Conservation (phyloP, 768 basidiomycete species). For the Gautieria morchelliformis region DNA sequence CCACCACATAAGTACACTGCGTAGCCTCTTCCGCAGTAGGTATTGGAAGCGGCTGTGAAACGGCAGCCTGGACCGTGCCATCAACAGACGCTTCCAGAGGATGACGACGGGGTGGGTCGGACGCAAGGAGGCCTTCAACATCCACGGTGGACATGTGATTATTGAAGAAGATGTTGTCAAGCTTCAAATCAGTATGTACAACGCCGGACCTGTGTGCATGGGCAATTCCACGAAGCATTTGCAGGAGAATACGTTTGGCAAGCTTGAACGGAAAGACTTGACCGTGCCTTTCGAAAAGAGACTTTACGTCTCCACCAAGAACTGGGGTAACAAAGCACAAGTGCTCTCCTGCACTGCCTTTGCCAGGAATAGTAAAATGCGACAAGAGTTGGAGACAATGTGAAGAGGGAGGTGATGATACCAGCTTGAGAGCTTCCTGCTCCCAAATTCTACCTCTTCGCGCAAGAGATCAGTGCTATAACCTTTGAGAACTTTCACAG, state of each 20-base stretch:
- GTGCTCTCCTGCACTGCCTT: background rate
- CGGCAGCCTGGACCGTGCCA: background rate
- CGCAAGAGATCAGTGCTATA: background rate
- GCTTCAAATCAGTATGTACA: slow-evolving; percentile 3
- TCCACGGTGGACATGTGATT: background rate
- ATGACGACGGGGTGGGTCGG: slow-evolving; percentile 2
- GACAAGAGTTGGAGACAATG: too few relatives aligned
- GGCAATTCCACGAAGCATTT: slow-evolving; percentile 2
- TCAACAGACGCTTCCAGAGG: background rate
- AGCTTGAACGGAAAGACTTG: background rate
- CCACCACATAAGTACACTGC: background rate
- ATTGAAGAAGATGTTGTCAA: background rate
- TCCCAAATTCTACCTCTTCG: background rate
- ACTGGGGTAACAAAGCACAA: slow-evolving; percentile 6
- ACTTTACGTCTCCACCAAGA: slow-evolving; percentile 7
- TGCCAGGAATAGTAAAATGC: background rate
- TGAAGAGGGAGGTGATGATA: too few relatives aligned
- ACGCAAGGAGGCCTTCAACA: background rate
- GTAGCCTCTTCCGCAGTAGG: slow-evolving; percentile 3
- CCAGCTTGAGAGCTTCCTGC: background rate
- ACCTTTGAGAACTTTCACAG: slow-evolving; percentile 9
- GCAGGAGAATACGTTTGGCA: slow-evolving; percentile 7
- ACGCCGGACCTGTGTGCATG: too few relatives aligned
- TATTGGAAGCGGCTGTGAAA: slow-evolving; percentile 1
- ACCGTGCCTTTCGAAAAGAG: too few relatives aligned